Evolutionary conservation across 345 rosid species (phyloP).

Genomic region (Boechera stricta): DNA sequence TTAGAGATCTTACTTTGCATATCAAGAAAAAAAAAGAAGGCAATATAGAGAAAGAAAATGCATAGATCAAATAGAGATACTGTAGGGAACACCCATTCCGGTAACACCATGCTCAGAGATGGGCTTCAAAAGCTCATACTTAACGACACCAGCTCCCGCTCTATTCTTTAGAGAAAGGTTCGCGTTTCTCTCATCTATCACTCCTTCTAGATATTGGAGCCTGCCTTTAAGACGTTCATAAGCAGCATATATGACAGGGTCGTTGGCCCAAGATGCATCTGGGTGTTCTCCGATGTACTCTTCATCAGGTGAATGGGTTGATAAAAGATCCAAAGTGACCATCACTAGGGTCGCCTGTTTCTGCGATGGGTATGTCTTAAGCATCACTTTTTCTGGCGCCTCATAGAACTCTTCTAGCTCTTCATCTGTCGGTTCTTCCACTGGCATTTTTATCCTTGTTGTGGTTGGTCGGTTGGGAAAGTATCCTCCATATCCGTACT

Average conservation of each 20-base stretch:
- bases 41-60: background rate
- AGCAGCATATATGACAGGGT: constrained; percentile 41
- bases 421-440: constrained; percentile 42
- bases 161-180: constrained; percentile 43
- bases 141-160: constrained; percentile 48
- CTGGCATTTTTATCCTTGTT: constrained; percentile 39
- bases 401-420: constrained; percentile 39
- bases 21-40: no score
- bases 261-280: constrained; percentile 38
- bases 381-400: constrained; percentile 36
- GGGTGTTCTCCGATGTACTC: constrained; percentile 40
- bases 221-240: constrained; percentile 37
- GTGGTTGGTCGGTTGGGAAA: constrained; percentile 49
- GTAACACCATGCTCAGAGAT: constrained; percentile 38
- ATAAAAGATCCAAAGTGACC: constrained; percentile 46
- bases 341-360: constrained; percentile 47
- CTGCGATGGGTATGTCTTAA: constrained; percentile 42
- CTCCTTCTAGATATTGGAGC: constrained; percentile 43
- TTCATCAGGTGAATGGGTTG: constrained; percentile 49
- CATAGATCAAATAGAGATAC: constrained; percentile 38
- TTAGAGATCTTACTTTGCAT: background rate
- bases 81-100: constrained; percentile 45
- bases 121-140: constrained; percentile 49
- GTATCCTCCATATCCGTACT: constrained; percentile 47
- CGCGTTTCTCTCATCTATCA: constrained; percentile 45